A percentile compares a stretch with the other conserved stretches of the same genome.
Conservation (phyloP, 371 early-diverging fungal species). For the Smittium mucronatum region DNA sequence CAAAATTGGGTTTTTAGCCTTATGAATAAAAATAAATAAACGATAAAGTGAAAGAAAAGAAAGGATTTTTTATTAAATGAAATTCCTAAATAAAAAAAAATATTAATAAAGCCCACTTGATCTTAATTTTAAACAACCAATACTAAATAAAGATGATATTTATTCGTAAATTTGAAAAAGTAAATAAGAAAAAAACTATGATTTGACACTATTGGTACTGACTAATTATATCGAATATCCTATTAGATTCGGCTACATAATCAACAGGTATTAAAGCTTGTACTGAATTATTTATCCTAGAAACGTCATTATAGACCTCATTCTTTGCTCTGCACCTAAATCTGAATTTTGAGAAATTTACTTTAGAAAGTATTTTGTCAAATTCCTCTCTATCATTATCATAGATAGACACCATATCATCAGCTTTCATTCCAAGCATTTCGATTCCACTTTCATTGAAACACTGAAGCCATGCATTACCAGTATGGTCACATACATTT, state of each 20-base stretch:
- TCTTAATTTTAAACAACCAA: background rate
- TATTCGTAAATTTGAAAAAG: background rate
- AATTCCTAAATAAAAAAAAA: background rate
- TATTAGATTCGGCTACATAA: constrained; percentile 42
- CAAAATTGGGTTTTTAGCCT: too few relatives aligned
- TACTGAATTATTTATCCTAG: constrained; percentile 40
- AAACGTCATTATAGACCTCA: constrained; percentile 63
- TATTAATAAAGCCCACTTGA: too few relatives aligned
- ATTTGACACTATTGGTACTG: constrained; percentile 10
- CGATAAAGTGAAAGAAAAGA: too few relatives aligned
- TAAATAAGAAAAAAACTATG: background rate
- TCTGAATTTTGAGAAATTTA: constrained; percentile 49
- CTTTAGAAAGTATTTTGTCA: constrained; percentile 34
- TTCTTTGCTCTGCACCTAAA: constrained; percentile 66
- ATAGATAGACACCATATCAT: constrained; percentile 44
- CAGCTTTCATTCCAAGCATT: constrained; percentile 59
- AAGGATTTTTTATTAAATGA: background rate
- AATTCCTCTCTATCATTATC: constrained; percentile 31
- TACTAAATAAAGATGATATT: background rate
- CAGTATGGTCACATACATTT: constrained; percentile 63
- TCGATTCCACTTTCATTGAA: constrained; percentile 71
- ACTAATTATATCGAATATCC: constrained; percentile 36
- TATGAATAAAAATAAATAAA: too few relatives aligned
- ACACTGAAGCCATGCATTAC: constrained; percentile 62
- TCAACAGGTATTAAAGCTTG: constrained; percentile 41